These are phyloP conservation scores for Leptoxyphium fumago DNA, from an alignment of 2,329 filamentous ascomycete genomes.

Conservation along the genomic window DNA sequence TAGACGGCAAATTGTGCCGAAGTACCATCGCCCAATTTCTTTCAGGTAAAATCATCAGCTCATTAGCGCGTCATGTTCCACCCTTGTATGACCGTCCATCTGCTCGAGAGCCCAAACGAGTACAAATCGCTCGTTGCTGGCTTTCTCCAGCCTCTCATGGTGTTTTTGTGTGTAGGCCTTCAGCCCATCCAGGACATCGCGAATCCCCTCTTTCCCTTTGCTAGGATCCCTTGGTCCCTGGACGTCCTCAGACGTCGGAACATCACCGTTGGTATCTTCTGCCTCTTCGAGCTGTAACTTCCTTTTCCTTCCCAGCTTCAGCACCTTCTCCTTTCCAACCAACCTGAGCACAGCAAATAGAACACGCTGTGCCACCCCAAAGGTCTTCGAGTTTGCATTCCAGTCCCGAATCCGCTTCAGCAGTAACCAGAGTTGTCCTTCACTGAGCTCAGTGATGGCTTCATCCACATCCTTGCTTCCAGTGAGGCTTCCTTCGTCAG, in stretches of 20 bases:
- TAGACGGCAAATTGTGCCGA: too few relatives aligned
- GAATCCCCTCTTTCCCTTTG: slow-evolving; percentile 49
- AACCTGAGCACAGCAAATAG: slow-evolving; percentile 64
- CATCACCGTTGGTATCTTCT: slow-evolving; percentile 8
- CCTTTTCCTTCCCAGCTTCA: slow-evolving; percentile 26
- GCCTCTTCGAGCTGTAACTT: slow-evolving; percentile 1
- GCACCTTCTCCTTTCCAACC: slow-evolving; percentile 66
- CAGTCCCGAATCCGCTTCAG: slow-evolving; percentile 78
- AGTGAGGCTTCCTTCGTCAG: slow-evolving; percentile 48
- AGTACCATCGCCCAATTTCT: too few relatives aligned
- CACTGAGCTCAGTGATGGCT: slow-evolving; percentile 62
- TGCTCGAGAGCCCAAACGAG: slow-evolving; percentile 85
- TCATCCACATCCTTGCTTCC: slow-evolving; percentile 60
- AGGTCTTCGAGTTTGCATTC: slow-evolving; percentile 89
- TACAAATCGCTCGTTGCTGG: slow-evolving; percentile 87
- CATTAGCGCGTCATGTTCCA: too few relatives aligned
- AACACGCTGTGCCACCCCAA: slow-evolving; percentile 71
- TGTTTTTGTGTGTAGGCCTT: slow-evolving; percentile 86
- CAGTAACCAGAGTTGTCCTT: slow-evolving; percentile 74
- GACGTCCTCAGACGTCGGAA: slow-evolving; percentile 11
- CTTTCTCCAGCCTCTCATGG: slow-evolving; percentile 74
- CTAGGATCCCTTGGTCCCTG: slow-evolving; percentile 13
- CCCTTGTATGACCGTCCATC: slow-evolving; percentile 50
- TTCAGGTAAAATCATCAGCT: too few relatives aligned
- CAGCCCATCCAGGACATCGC: slow-evolving; percentile 76